phyloP scores from a whole-genome alignment of 2,329 filamentous ascomycete species.

The Lasiodiplodia citricola region DNA sequence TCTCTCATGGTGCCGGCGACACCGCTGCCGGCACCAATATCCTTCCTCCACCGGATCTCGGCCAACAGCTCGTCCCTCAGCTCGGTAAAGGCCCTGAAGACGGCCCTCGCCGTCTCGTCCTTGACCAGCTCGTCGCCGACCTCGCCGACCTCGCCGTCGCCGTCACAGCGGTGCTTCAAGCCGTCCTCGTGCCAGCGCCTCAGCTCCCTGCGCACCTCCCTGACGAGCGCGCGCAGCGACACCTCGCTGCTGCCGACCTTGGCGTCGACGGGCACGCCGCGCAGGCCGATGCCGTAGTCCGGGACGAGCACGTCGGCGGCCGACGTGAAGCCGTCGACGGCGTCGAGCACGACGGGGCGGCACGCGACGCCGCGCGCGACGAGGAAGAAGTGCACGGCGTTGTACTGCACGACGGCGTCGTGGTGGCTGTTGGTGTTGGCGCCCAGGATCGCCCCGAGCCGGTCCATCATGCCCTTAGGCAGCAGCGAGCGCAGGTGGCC shows the following conservation, averaged over 20 bases:
- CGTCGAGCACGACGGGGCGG: background rate
- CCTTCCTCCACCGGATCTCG: conserved; percentile 10
- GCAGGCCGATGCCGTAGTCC: background rate
- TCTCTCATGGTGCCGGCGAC: background rate
- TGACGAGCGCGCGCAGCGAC: conserved; percentile 3
- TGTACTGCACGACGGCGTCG: conserved; percentile 23
- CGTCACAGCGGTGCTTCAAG: background rate
- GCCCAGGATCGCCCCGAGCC: background rate
- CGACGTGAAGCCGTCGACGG: background rate
- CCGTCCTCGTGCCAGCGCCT: conserved; percentile 23
- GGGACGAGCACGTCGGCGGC: background rate
- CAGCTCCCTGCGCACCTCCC: conserved; percentile 15
- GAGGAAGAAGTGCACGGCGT: conserved; percentile 26
- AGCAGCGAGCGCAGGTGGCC: background rate
- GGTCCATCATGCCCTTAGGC: background rate
- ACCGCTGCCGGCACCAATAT: background rate
- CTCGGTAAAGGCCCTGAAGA: conserved; percentile 25
- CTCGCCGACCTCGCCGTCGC: background rate
- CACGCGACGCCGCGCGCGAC: conserved; percentile 26
- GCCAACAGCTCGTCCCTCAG: conserved; percentile 23
- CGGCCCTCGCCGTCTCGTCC: conserved; percentile 15
- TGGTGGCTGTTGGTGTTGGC: background rate
- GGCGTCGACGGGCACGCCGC: background rate
- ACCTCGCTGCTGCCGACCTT: background rate
- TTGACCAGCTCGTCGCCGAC: conserved; percentile 6